These are phyloP conservation scores for Ceriops zippeliana DNA, from an alignment of 345 rosid genomes.

Conservation along the genomic window DNA sequence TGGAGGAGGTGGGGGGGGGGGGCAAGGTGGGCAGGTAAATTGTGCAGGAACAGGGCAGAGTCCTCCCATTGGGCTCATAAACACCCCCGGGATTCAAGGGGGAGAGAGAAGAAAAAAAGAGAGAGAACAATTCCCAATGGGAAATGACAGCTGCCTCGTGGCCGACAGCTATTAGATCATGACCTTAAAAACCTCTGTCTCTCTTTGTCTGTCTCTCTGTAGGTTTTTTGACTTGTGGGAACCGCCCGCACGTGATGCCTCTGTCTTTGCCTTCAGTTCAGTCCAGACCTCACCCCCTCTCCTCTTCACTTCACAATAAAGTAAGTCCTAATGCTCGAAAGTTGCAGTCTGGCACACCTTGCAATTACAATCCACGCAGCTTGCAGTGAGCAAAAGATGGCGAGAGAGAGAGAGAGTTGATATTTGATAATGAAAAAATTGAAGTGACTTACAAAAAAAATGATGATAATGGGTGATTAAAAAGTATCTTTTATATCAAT, in stretches of 20 bases:
- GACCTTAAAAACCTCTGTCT: slow-evolving; percentile 6
- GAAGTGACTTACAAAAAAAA: too few species aligned
- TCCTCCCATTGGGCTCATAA: slow-evolving; percentile 1
- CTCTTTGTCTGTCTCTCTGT: not conserved
- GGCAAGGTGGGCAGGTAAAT: not conserved
- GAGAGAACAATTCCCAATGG: slow-evolving; percentile 43
- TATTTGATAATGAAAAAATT: not conserved
- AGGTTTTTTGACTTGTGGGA: too few species aligned
- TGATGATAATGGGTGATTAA: too few species aligned
- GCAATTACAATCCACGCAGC: not conserved
- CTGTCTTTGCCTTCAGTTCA: too few species aligned
- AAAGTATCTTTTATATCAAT: too few species aligned
- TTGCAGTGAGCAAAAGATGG: too few species aligned
- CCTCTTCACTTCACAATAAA: not conserved
- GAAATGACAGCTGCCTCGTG: slow-evolving; percentile 47
- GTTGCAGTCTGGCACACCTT: not conserved
- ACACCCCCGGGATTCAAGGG: slow-evolving; percentile 47
- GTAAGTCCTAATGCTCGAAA: not conserved
- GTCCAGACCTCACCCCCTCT: not conserved
- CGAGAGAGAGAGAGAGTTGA: not conserved
- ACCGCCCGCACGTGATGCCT: too few species aligned
- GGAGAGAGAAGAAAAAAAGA: slow-evolving; percentile 6
- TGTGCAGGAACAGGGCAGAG: not conserved
- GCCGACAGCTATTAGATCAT: slow-evolving; percentile 39
- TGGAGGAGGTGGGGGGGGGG: slow-evolving; percentile 1